A percentile compares a stretch with the other conserved stretches of the same genome.
Conservation (phyloP, 1,139 yeast species). For the Meyerozyma elateridarum region DNA sequence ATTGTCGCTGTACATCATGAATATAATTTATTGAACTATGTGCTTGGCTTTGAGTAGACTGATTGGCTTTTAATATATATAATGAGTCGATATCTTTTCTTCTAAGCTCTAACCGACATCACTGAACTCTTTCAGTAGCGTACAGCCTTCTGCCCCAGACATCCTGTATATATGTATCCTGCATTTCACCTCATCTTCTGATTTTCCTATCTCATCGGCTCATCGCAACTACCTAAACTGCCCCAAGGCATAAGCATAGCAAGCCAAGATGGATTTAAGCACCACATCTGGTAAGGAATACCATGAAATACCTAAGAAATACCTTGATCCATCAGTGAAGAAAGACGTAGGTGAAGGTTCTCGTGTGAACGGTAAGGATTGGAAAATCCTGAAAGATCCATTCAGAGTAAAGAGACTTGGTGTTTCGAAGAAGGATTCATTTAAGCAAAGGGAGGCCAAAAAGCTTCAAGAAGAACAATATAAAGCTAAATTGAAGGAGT, state of each 20-base stretch:
- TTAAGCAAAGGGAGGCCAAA: slow-evolving; percentile 31
- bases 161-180: no score
- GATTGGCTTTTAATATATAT: no score
- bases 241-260: no score
- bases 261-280: slow-evolving; percentile 19
- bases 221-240: no score
- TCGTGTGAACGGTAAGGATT: slow-evolving; percentile 50
- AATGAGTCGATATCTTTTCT: no score
- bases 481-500: slow-evolving; percentile 50
- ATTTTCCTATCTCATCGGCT: no score
- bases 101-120: no score
- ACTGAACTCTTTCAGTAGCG: no score
- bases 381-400: slow-evolving; percentile 54
- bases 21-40: no score
- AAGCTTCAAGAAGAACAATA: slow-evolving; percentile 38
- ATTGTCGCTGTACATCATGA: no score
- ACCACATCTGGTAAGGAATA: slow-evolving; percentile 20
- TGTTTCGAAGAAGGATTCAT: slow-evolving; percentile 11
- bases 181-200: slow-evolving; percentile 6
- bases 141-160: no score
- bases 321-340: slow-evolving; percentile 23
- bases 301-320: slow-evolving; percentile 26
- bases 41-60: no score
- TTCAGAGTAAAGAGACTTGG: slow-evolving; percentile 31
- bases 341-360: slow-evolving; percentile 38